Evolutionary conservation across 2,329 filamentous ascomycete species (phyloP).

Genomic region (Didymella lethalis): DNA sequence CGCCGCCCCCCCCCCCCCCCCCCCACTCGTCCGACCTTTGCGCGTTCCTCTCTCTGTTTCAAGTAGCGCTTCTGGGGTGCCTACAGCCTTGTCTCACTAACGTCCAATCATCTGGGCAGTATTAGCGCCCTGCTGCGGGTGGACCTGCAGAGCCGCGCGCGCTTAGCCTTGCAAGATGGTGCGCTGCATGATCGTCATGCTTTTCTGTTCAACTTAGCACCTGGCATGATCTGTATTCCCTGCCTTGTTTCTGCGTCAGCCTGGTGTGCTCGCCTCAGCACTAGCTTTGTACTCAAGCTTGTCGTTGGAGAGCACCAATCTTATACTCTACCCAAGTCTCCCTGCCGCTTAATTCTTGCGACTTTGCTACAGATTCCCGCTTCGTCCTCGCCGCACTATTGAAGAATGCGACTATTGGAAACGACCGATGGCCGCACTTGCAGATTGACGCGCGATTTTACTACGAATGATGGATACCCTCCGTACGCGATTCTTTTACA

Average conservation of each 20-base stretch:
- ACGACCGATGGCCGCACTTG: constrained; percentile 15
- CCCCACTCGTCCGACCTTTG: no score
- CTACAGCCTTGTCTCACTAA: no score
- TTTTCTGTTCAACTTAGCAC: background rate
- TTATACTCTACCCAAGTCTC: background rate
- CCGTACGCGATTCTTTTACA: constrained; percentile 30
- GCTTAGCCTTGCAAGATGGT: background rate
- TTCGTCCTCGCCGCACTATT: background rate
- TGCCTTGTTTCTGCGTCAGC: background rate
- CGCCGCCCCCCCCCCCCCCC: no score
- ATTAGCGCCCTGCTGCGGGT: constrained; percentile 11
- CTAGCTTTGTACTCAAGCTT: background rate
- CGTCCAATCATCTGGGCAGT: constrained; percentile 10
- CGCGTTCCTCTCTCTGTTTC: no score
- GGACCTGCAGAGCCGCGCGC: background rate
- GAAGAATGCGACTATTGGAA: constrained; percentile 24
- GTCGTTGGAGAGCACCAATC: no score
- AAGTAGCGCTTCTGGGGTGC: no score
- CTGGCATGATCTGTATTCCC: background rate
- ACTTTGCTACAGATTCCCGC: background rate
- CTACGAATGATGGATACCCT: constrained; percentile 1
- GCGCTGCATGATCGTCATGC: background rate
- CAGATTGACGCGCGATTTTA: constrained; percentile 15
- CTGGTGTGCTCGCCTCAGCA: no score
- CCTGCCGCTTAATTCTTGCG: background rate